phyloP scores from a whole-genome alignment of 2,329 filamentous ascomycete species.

The Calonectria henricotiae region DNA sequence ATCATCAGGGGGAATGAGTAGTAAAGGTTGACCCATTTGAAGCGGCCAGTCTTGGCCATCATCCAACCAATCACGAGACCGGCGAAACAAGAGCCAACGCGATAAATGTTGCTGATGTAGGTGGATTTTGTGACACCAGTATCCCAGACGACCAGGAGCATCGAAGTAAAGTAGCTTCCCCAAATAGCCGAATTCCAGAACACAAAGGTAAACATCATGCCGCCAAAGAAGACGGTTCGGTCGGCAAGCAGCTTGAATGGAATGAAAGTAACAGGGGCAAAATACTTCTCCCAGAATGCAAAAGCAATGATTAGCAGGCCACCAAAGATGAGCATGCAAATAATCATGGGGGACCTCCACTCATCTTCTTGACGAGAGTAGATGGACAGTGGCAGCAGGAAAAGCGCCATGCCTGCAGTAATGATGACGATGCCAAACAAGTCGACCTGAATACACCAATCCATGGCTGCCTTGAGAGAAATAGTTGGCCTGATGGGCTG shows the following conservation, averaged over 20 bases:
- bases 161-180: constrained; percentile 61
- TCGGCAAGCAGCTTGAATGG: constrained; percentile 58
- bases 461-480: constrained; percentile 45
- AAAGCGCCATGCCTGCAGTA: constrained; percentile 70
- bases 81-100: constrained; percentile 58
- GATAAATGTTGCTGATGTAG: constrained; percentile 61
- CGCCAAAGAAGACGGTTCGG: constrained; percentile 59
- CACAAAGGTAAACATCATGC: constrained; percentile 58
- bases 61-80: constrained; percentile 51
- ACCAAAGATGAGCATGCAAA: constrained; percentile 73
- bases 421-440: constrained; percentile 71
- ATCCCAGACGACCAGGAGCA: constrained; percentile 61
- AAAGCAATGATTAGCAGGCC: constrained; percentile 71
- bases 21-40: constrained; percentile 68
- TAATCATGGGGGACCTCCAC: constrained; percentile 68
- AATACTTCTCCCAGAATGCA: constrained; percentile 71
- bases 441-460: constrained; percentile 75
- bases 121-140: constrained; percentile 57
- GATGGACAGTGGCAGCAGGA: constrained; percentile 79
- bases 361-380: constrained; percentile 61
- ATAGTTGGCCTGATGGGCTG: constrained; percentile 36
- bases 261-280: constrained; percentile 72
- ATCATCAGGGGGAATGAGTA: constrained; percentile 71
- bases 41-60: constrained; percentile 65
- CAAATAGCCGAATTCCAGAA: constrained; percentile 60